Evolutionary conservation across 1,284 basidiomycete species (phyloP).

Genomic region (Moniliella sp.): DNA sequence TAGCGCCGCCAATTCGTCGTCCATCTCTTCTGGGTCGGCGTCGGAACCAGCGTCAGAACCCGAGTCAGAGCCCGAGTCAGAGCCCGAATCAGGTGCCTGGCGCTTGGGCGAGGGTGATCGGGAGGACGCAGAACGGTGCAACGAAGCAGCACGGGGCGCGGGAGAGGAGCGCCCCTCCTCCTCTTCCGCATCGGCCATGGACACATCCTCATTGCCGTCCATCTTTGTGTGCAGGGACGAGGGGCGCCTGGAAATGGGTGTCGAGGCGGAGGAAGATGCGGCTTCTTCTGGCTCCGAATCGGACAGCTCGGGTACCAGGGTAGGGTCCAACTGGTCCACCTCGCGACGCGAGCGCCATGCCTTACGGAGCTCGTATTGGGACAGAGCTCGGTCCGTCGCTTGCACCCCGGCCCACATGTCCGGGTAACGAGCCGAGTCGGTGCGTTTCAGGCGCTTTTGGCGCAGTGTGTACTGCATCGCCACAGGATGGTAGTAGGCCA

Average conservation of each 20-base stretch:
- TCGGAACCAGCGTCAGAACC: background rate
- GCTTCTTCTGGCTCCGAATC: background rate
- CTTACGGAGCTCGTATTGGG: background rate
- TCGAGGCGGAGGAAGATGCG: background rate
- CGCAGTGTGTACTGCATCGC: background rate
- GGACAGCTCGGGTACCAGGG: background rate
- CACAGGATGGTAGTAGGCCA: background rate
- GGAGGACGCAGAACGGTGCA: background rate
- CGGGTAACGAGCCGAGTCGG: background rate
- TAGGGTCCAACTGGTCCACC: background rate
- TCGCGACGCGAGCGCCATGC: background rate
- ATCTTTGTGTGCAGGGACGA: background rate
- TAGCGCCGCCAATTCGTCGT: background rate
- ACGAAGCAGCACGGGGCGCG: too few species aligned
- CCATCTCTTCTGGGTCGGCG: background rate
- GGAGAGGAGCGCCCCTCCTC: too few species aligned
- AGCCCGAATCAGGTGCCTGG: background rate
- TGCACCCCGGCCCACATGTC: background rate
- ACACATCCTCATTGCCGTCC: background rate
- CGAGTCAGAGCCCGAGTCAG: background rate
- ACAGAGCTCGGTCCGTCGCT: background rate
- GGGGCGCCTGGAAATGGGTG: too few species aligned
- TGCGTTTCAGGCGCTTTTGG: background rate
- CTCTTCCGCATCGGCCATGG: background rate
- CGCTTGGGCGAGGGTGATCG: too few species aligned